These are phyloP conservation scores for Pleurotus pulmonarius DNA, from an alignment of 768 basidiomycete genomes.

Conservation along the genomic window DNA sequence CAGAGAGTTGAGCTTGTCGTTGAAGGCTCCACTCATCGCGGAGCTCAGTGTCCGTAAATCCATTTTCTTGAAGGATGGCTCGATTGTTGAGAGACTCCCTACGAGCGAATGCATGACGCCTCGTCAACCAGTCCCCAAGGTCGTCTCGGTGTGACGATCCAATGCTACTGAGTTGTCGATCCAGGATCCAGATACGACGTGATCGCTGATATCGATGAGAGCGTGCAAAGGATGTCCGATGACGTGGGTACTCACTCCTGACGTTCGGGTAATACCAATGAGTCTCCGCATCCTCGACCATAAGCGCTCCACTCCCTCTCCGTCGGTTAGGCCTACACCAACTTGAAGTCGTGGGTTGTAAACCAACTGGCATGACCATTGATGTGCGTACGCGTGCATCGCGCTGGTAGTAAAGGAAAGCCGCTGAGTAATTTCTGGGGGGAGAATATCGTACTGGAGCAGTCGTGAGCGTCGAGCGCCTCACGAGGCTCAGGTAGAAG, in stretches of 20 bases:
- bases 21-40: slow-evolving; percentile 29
- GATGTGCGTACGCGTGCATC: slow-evolving; percentile 32
- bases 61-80: no score
- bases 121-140: slow-evolving; percentile 29
- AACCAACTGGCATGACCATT: slow-evolving; percentile 29
- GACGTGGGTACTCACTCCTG: slow-evolving; percentile 14
- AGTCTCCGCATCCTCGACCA: slow-evolving; percentile 26
- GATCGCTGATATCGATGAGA: slow-evolving; percentile 12
- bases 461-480: no score
- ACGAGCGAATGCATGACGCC: slow-evolving; percentile 13
- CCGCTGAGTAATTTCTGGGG: slow-evolving; percentile 10
- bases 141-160: slow-evolving; percentile 19
- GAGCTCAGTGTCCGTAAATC: slow-evolving; percentile 16
- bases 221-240: neutral
- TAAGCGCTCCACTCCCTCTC: slow-evolving; percentile 28
- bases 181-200: slow-evolving; percentile 28
- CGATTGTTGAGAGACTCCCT: slow-evolving; percentile 4
- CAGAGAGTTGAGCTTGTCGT: slow-evolving; percentile 22
- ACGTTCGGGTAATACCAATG: slow-evolving; percentile 13
- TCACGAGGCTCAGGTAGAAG: neutral
- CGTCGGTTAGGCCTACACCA: slow-evolving; percentile 29
- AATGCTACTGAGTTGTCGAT: slow-evolving; percentile 24
- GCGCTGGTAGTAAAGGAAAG: slow-evolving; percentile 23
- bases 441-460: slow-evolving; percentile 20
- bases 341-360: slow-evolving; percentile 26